Conservation (phyloP, 345 rosid genomes). For the Crucihimalaya himalaica region DNA sequence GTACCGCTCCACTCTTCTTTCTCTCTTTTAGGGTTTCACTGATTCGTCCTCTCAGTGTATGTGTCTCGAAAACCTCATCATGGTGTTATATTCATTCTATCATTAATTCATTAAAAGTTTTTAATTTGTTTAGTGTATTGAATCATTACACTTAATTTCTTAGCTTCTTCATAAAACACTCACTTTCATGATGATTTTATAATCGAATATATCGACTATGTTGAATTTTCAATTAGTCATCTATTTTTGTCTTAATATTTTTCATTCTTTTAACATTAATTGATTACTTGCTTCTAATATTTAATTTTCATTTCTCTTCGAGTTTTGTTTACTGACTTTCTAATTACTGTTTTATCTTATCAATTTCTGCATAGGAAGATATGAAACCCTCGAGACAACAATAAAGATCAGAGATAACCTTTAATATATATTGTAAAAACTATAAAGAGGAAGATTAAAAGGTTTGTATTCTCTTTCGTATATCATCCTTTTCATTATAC, state of each 20-base stretch:
- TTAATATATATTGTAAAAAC: too few relatives aligned
- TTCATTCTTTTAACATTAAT: slow-evolving; percentile 10
- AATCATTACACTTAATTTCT: not conserved
- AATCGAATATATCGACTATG: slow-evolving; percentile 10
- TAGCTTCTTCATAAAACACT: slow-evolving; percentile 18
- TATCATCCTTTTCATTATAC: slow-evolving; percentile 2
- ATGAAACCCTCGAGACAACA: slow-evolving; percentile 20
- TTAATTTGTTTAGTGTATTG: not conserved
- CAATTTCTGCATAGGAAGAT: not conserved
- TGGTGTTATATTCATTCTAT: not conserved
- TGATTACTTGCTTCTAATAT: not conserved
- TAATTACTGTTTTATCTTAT: not conserved
- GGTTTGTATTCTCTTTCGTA: slow-evolving; percentile 33
- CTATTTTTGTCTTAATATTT: not conserved
- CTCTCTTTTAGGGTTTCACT: slow-evolving; percentile 11
- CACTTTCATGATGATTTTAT: slow-evolving; percentile 20
- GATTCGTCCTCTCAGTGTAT: slow-evolving; percentile 21
- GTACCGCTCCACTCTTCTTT: not conserved
- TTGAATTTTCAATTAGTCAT: slow-evolving; percentile 16
- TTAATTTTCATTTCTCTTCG: not conserved
- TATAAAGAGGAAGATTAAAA: slow-evolving; percentile 23
- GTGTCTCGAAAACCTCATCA: slow-evolving; percentile 7
- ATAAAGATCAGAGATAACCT: too few relatives aligned
- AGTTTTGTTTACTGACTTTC: not conserved
- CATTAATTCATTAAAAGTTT: not conserved